These are phyloP conservation scores for Fusarium abutilonis DNA, from an alignment of 2,329 filamentous ascomycete species.

Conservation along the genomic window DNA sequence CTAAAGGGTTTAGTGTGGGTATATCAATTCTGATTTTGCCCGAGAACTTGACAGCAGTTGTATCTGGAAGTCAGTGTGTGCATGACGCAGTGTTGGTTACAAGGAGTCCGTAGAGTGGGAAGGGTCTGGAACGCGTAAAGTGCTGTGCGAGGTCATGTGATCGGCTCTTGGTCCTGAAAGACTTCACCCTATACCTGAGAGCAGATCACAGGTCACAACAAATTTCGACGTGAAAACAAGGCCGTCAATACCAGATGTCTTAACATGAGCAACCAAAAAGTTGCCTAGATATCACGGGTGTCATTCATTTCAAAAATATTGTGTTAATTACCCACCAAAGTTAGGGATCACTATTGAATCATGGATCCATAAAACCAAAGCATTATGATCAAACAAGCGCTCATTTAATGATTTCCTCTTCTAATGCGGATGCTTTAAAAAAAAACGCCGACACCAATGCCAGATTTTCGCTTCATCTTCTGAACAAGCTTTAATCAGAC, in stretches of 20 bases:
- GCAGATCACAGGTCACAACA: neutral
- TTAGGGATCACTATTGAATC: neutral
- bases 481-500: constrained; percentile 2
- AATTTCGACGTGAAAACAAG: neutral
- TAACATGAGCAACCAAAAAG: too few relatives aligned
- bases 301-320: neutral
- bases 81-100: constrained; percentile 25
- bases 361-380: neutral
- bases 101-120: neutral
- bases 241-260: neutral
- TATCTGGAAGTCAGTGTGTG: neutral
- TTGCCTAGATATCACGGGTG: neutral
- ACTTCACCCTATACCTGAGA: neutral
- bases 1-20: neutral
- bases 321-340: too few relatives aligned
- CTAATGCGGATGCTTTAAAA: neutral
- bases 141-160: constrained; percentile 31
- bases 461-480: neutral
- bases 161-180: neutral
- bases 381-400: constrained; percentile 2
- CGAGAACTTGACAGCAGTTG: neutral
- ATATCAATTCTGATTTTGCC: neutral
- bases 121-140: constrained; percentile 24
- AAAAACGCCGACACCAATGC: constrained; percentile 2
- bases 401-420: constrained; percentile 5